Base-by-base conservation (phyloP, 345 rosid genomes). In the Lepidium africanum region DNA sequence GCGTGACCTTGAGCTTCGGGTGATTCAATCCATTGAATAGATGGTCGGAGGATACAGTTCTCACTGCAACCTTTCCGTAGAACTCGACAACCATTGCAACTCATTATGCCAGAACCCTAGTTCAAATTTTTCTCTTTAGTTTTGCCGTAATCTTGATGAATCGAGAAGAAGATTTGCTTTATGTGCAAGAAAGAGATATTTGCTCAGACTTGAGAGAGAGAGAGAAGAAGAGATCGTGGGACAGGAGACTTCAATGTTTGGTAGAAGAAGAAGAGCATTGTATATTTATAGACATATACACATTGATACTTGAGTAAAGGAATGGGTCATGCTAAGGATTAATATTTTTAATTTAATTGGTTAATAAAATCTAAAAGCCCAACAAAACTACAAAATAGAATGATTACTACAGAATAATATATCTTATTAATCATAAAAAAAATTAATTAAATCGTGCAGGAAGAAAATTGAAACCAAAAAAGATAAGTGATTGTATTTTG, bases 11-110 rank as follows among this genome's bases (percentile, higher is more conserved):
- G 96, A 15, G 94, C 85, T 58, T 86, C 86, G 0, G 94, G 66
- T 9, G 76, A 66, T 19, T 79, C 82, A 63, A 92, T 77, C 83
- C 84, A 84, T 49, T 80, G 85, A 6, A 92, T 75, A 74, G 85
- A 83, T 35, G 87, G 86, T 39, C 94, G 82, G 51, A 92, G 92
- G 65, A 80, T 78, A 75, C 98, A 92, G 43, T 74, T 70, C 5
- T 89, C 94, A 47, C 87, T 82, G 81, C 98, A 92, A 2, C 96
- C 96, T 76, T 89, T 92, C 12, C 98, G 87, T 1, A 92, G 85
- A 49, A 89, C 81, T 33, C 98, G 79, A 56, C 98, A 89, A 5
- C 96, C 96, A 69, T 86, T 92, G 69, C 98, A 92, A 76, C 98
- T 92, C 98, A 92, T 87, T 3, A 10, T 33, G 6, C 13, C 38